These are phyloP conservation scores for Pelargonium australe DNA, from an alignment of 441 rosid genomes.

Conservation along the genomic window DNA sequence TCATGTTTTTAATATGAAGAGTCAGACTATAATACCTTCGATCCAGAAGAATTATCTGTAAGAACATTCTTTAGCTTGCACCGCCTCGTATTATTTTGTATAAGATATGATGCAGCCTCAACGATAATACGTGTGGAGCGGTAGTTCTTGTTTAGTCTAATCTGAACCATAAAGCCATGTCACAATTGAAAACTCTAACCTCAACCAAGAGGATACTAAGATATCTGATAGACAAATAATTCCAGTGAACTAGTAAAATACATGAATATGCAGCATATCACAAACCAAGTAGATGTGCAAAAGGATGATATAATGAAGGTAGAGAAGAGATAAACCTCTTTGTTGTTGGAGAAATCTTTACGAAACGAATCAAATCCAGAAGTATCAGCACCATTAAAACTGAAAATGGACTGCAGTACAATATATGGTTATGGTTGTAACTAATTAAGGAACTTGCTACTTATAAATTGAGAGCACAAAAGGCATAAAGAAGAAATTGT, in stretches of 20 bases:
- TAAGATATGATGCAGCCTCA: conserved; percentile 88
- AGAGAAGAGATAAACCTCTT: conserved; percentile 54
- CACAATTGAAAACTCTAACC: conserved; percentile 12
- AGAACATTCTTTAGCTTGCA: conserved; percentile 58
- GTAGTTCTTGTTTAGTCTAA: conserved; percentile 76
- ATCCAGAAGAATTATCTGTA: conserved; percentile 77
- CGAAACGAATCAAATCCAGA: conserved; percentile 93
- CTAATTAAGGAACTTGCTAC: conserved; percentile 8
- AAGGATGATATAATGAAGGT: conserved; percentile 13
- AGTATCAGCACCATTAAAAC: conserved; percentile 90
- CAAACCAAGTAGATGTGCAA: conserved; percentile 11
- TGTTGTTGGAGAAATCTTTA: conserved; percentile 64
- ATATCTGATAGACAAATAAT: neutral
- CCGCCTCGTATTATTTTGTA: conserved; percentile 62
- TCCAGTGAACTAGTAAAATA: neutral
- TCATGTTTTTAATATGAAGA: conserved; percentile 8
- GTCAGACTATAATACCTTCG: conserved; percentile 53
- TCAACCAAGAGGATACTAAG: conserved; percentile 12
- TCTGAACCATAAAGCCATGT: conserved; percentile 37
- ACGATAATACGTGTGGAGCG: conserved; percentile 81
- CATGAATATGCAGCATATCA: conserved; percentile 10
- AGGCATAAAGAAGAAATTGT: neutral
- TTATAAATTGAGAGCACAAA: conserved; percentile 9
- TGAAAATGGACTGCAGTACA: conserved; percentile 75
- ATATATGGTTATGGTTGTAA: conserved; percentile 9